phyloP scores from a whole-genome alignment of 768 basidiomycete genomes.

The Pisolithus orientalis region DNA sequence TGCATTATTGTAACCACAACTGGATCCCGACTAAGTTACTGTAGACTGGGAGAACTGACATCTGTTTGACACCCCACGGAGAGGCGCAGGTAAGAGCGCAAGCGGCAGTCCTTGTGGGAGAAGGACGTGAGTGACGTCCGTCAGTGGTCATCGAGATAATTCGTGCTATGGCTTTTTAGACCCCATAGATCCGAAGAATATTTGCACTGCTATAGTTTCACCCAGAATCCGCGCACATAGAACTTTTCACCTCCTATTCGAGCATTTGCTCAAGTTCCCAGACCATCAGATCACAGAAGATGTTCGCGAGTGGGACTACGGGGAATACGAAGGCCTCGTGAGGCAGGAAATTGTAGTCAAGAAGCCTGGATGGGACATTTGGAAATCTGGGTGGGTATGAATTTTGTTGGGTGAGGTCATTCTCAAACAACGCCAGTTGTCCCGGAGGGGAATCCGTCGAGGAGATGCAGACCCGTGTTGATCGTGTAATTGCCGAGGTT shows the following conservation, averaged over 20 bases:
- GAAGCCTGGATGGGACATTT: conserved; percentile 69
- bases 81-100: conserved; percentile 62
- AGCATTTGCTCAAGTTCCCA: conserved; percentile 38
- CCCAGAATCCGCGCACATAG: conserved; percentile 81
- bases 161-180: conserved; percentile 32
- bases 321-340: conserved; percentile 80
- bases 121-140: conserved; percentile 53
- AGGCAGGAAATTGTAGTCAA: conserved; percentile 70
- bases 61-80: conserved; percentile 77
- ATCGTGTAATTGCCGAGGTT: conserved; percentile 67
- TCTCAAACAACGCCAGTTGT: conserved; percentile 44
- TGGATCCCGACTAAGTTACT: neutral
- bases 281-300: conserved; percentile 57
- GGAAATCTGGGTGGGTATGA: conserved; percentile 65
- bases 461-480: conserved; percentile 76
- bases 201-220: conserved; percentile 73
- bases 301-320: conserved; percentile 86
- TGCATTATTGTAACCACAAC: neutral
- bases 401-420: neutral
- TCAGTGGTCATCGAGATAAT: neutral
- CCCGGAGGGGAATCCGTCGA: conserved; percentile 82
- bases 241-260: conserved; percentile 82
- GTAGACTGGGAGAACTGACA: conserved; percentile 84
- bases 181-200: conserved; percentile 71
- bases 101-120: conserved; percentile 64